A percentile compares a stretch with the other conserved stretches of the same genome.
Conservation (phyloP, 257 asterid species). For the Anisodus acutangulus region DNA sequence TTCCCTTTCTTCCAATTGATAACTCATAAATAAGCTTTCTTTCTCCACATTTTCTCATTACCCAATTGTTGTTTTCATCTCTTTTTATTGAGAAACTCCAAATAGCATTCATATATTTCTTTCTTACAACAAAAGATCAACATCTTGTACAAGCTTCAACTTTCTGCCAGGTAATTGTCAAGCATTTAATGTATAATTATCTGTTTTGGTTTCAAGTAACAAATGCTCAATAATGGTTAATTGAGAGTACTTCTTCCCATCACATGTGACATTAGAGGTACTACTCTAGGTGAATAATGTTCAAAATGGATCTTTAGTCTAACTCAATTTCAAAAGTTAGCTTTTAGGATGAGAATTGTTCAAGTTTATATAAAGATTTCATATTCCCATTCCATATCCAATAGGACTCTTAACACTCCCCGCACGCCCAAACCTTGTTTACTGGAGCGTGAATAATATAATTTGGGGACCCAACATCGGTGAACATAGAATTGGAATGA, state of each 20-base stretch:
- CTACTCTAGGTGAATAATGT: background rate
- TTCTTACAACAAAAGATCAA: background rate
- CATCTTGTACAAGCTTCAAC: background rate
- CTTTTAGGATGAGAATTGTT: no score
- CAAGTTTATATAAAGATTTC: no score
- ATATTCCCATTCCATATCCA: no score
- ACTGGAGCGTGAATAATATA: no score
- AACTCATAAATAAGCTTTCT: background rate
- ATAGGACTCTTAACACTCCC: no score
- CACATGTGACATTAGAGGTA: background rate
- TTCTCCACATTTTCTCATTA: background rate
- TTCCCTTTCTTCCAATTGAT: constrained; percentile 8
- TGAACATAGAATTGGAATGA: no score
- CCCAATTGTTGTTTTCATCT: background rate
- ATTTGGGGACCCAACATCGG: no score
- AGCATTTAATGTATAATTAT: background rate
- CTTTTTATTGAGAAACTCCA: background rate
- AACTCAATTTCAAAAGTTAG: no score
- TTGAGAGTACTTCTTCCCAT: background rate
- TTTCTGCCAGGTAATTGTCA: background rate
- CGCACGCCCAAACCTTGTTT: no score
- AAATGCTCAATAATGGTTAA: background rate
- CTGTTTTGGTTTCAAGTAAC: background rate
- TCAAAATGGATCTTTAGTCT: background rate
- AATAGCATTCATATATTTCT: background rate